A percentile compares a stretch with the other conserved stretches of the same genome.
Evolutionary conservation across 2,329 filamentous ascomycete species (phyloP).

Genomic region (Hyphodiscus sp.): DNA sequence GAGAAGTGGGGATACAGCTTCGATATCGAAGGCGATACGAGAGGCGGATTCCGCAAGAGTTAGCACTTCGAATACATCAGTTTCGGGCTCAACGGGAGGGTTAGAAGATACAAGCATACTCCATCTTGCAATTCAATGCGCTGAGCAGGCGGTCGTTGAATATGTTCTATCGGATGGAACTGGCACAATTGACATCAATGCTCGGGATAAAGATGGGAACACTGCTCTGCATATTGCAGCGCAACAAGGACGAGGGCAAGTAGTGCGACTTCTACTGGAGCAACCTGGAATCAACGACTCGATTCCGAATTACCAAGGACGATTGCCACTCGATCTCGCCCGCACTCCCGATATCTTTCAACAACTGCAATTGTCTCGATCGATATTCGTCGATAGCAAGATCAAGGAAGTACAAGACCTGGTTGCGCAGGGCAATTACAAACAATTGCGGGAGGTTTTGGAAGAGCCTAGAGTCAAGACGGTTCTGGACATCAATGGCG

Average conservation of each 20-base stretch:
- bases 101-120: constrained; percentile 84
- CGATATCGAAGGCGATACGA: constrained; percentile 79
- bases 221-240: constrained; percentile 87
- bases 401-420: constrained; percentile 78
- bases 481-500: constrained; percentile 84
- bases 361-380: constrained; percentile 82
- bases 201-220: constrained; percentile 88
- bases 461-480: constrained; percentile 82
- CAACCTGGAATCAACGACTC: constrained; percentile 83
- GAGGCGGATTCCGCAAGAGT: constrained; percentile 42
- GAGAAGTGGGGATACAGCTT: constrained; percentile 81
- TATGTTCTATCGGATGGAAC: constrained; percentile 78
- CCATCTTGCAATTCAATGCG: constrained; percentile 92
- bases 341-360: constrained; percentile 94
- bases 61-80: constrained; percentile 37
- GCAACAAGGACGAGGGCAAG: constrained; percentile 67
- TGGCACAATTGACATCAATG: constrained; percentile 71
- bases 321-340: constrained; percentile 80
- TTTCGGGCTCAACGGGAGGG: constrained; percentile 29
- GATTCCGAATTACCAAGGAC: constrained; percentile 75
- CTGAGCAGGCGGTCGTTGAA: constrained; percentile 85
- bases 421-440: constrained; percentile 67
- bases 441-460: constrained; percentile 68
- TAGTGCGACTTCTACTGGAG: constrained; percentile 79
- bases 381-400: constrained; percentile 82